Evolutionary conservation across 768 basidiomycete species (phyloP), one percentile per base, ranked within the genome.

Genomic region (Nidularia pulvinata): DNA sequence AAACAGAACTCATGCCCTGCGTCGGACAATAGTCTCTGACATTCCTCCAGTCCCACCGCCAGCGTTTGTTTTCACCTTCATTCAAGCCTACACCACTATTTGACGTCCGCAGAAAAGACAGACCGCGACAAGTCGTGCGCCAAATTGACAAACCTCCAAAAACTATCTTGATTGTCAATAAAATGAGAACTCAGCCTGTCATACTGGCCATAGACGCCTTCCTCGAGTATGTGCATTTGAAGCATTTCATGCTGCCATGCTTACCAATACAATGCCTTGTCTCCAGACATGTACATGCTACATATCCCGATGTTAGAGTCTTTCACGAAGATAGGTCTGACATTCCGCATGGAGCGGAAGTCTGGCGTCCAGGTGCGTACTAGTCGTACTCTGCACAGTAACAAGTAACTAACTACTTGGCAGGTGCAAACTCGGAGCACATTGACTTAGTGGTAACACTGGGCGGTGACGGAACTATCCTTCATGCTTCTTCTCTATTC

Each of bases 381-480:
- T 19, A 1, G 19, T 19, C 19, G 19, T 1, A 19, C 19, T 19
- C 19, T 19, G 19, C 19, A 19, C 19, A 19, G 19, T 19, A 19
- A 19, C 19, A 19, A 19, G 19, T 19, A 19, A 19, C 19, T 1
- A 19, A 48, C 44, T 52, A 34, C 49, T 35, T 42, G 43, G 51
- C 60, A 75, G 79, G 79, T 46, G 77, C 74, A 44, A 71, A 72
- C 48, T 74, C 86, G 3, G 75, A 85, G 58, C 80, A 79, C 51
- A 90, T 96, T 54, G 91, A 94, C 65, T 75, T 98, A 7, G 88
- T 97, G 16, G 84, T 97, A 30, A 96, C 95, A 0, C 72, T 98
- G 1, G 95, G 95, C 45, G 95, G 95, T 34, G 95, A 98, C 64
- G 95, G 95, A 7, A 97, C 95, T 5, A 95, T 97, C 48, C 79